Base-by-base conservation (phyloP, 2,329 filamentous ascomycete species). In the Myriangium duriaei region DNA sequence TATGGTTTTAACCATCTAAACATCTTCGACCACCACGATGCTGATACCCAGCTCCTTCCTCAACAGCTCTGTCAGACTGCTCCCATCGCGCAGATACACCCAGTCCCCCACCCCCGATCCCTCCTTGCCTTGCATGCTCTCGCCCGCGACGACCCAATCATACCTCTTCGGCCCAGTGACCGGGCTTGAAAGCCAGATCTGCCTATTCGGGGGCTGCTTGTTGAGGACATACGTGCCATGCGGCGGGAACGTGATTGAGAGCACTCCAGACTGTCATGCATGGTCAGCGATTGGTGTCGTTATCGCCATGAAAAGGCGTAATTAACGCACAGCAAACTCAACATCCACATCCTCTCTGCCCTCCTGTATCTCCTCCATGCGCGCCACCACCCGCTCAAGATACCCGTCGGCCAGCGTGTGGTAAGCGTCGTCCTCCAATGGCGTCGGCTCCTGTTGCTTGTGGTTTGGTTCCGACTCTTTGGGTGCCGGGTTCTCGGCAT, bases 141-240 rank as follows among this genome's bases (percentile, higher is more conserved):
- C 83, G 42, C 78, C 76, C 32, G 67, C 50, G 35, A 87, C 58
- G 39, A 93, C 81, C 73, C 83, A 98, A 60, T 96, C 87, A 64
- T 80, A 98, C 42, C 88, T 79, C 64, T 95, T 95, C 11, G 91
- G 91, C 0, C 91, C 91, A 4, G 83, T 87, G 38, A 85, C 67
- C 3, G 91, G 91, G 30, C 85, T 93, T 26, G 84, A 91, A 32
- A 96, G 75, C 91, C 91, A 98, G 55, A 98, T 94, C 53, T 79
- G 91, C 68, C 86, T 91, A 69, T 95, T 96, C 13, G 88, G 86
- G 0, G 91, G 91, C 60, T 98, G 91, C 62, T 98, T 98, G 73
- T 98, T 98, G 63, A 98, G 72, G 43, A 98, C 83, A 56, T 92
- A 98, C 18, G 76, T 88, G 45, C 87, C 86, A 35, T 75, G 67